A percentile compares a stretch with the other conserved stretches of the same genome.
Conservation (phyloP, 2,329 filamentous ascomycete genomes). For the Onygena corvina region DNA sequence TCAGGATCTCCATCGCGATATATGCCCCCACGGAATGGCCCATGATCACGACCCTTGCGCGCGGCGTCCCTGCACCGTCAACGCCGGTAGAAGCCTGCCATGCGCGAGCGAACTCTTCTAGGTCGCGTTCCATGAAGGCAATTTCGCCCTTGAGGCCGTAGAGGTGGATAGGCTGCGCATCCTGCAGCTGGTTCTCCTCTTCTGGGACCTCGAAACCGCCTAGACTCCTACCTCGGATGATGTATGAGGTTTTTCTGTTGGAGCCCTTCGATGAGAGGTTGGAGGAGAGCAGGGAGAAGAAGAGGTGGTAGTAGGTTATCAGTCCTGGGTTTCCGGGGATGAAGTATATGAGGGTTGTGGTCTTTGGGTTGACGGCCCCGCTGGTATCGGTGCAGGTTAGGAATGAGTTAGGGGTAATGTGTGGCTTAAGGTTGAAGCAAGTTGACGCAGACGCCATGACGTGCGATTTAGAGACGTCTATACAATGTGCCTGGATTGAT, state of each 20-base stretch:
- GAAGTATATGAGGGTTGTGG: conserved; percentile 32
- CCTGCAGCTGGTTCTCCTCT: background rate
- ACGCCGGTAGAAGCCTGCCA: conserved; percentile 13
- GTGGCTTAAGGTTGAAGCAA: background rate
- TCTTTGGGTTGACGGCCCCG: conserved; percentile 13
- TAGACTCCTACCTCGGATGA: conserved; percentile 27
- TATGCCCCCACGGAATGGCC: conserved; percentile 67
- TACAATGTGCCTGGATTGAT: too few species aligned
- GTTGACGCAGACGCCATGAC: background rate
- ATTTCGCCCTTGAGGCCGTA: conserved; percentile 42
- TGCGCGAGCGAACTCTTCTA: conserved; percentile 30
- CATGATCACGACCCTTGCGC: conserved; percentile 47
- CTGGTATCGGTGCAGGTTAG: conserved; percentile 15
- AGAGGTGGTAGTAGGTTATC: conserved; percentile 38
- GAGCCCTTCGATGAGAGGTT: conserved; percentile 14
- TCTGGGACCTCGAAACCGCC: conserved; percentile 25
- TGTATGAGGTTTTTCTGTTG: conserved; percentile 12
- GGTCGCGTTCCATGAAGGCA: conserved; percentile 32
- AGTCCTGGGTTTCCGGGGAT: conserved; percentile 42
- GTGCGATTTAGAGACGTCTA: background rate
- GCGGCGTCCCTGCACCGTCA: conserved; percentile 12
- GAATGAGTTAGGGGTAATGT: conserved; percentile 25
- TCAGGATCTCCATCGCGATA: conserved; percentile 56
- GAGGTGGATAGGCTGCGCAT: conserved; percentile 8
- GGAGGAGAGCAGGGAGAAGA: conserved; percentile 29